Evolutionary conservation across 2,329 filamentous ascomycete species (phyloP), one percentile per base, ranked within the genome.

Genomic region (Ascochyta lentis): DNA sequence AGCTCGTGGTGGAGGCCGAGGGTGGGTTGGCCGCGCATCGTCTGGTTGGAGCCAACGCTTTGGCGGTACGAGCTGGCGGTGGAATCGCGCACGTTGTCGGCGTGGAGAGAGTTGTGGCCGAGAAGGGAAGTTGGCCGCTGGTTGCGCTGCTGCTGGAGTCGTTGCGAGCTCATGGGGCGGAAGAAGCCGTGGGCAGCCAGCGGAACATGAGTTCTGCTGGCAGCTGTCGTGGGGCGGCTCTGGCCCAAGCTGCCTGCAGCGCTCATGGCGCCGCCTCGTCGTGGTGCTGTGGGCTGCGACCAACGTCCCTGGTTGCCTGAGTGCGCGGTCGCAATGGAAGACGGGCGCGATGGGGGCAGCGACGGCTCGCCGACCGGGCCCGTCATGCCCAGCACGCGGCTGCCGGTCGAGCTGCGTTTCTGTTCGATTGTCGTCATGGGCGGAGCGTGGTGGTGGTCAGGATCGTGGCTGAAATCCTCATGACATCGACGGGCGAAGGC

Each of bases 111-210:
- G 47, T 61, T 59, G 23, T 71, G 70, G 47, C 71, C 74, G 38
- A 75, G 69, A 16, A 74, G 59, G 23, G 73, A 75, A 26, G 70
- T 76, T 34, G 80, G 82, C 42, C 80, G 80, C 64, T 81, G 85
- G 60, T 88, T 87, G 74, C 94, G 84, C 77, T 98, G 95, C 50
- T 92, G 92, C 77, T 98, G 94, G 46, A 98, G 81, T 73, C 92
- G 89, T 74, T 96, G 92, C 23, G 94, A 96, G 78, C 93, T 98
- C 92, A 99, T 96, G 35, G 95, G 95, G 22, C 89, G 89, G 72
- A 96, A 96, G 79, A 99, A 98, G 49, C 91, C 94, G 70, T 94
- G 90, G 15, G 92, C 92, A 3, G 92, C 89, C 49, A 99, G 80
- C 1, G 95, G 93, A 19, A 96, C 92, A 80, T 99, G 95, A 38